These are phyloP conservation scores for Termitomyces sp. DNA, from an alignment of 768 basidiomycete species.

Conservation along the genomic window DNA sequence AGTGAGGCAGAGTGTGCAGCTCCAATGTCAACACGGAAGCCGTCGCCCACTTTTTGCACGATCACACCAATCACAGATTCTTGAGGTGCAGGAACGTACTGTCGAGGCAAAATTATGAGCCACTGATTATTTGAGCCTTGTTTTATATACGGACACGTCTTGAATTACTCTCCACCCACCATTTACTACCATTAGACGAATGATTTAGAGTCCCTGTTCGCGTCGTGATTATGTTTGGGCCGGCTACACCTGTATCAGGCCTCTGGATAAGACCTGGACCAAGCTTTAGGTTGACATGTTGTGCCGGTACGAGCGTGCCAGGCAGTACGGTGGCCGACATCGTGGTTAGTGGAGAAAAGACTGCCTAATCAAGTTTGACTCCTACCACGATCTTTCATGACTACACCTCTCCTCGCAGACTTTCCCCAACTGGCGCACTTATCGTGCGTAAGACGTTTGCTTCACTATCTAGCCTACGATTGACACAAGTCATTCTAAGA, in stretches of 20 bases:
- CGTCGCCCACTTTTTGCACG: conserved; percentile 76
- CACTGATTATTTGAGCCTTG: background rate
- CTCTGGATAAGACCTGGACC: conserved; percentile 75
- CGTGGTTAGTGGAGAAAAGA: conserved; percentile 17
- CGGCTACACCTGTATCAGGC: conserved; percentile 21
- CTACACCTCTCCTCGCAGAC: conserved; percentile 46
- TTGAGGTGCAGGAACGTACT: conserved; percentile 90
- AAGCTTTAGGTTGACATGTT: conserved; percentile 76
- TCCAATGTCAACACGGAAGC: conserved; percentile 92
- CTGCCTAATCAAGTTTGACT: background rate
- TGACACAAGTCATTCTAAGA: conserved; percentile 31
- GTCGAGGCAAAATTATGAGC: conserved; percentile 1
- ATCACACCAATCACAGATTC: conserved; percentile 88
- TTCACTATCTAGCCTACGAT: background rate
- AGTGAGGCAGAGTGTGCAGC: conserved; percentile 79
- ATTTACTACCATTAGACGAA: conserved; percentile 66
- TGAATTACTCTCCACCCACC: conserved; percentile 88
- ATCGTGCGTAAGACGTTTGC: conserved; percentile 44
- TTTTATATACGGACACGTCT: conserved; percentile 58
- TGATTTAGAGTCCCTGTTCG: conserved; percentile 67
- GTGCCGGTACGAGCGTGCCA: conserved; percentile 70
- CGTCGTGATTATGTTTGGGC: conserved; percentile 45
- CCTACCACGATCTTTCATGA: conserved; percentile 21
- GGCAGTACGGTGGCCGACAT: conserved; percentile 70
- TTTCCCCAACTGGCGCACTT: conserved; percentile 71